Evolutionary conservation across 164 flowering plant genomes (phyloP).

Genomic region (Chimonanthus praecox): DNA sequence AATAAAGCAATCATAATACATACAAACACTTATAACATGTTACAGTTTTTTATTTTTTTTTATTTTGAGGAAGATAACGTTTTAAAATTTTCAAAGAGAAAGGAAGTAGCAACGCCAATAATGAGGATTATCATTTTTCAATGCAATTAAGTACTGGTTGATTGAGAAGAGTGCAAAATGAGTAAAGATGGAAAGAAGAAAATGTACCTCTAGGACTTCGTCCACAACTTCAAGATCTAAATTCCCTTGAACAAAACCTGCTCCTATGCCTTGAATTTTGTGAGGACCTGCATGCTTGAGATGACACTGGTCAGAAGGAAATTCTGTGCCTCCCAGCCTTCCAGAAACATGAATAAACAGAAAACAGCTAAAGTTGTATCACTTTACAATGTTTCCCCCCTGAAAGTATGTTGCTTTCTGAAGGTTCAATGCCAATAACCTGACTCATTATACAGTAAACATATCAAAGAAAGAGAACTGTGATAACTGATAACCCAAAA

Average conservation of each 20-base stretch:
- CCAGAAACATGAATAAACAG: background rate
- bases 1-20: background rate
- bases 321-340: background rate
- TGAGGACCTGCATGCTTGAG: constrained; percentile 70
- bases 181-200: background rate
- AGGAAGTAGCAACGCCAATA: background rate
- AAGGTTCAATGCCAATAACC: constrained; percentile 94
- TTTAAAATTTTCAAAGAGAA: background rate
- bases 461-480: constrained; percentile 1
- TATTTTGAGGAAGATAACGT: background rate
- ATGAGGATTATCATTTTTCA: background rate
- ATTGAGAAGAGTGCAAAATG: background rate
- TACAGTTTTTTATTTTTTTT: too few species aligned
- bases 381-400: constrained; percentile 91
- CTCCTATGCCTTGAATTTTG: constrained; percentile 98
- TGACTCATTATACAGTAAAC: constrained; percentile 9
- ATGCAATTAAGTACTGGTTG: background rate
- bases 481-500: background rate
- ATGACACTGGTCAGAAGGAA: background rate
- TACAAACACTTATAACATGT: too few species aligned
- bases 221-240: constrained; percentile 67
- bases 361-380: background rate
- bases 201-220: constrained; percentile 74
- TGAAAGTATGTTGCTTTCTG: constrained; percentile 83
- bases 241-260: constrained; percentile 90